These are phyloP conservation scores for Glebionis coronaria DNA, from an alignment of 129 eudicot genomes.

Conservation along the genomic window DNA sequence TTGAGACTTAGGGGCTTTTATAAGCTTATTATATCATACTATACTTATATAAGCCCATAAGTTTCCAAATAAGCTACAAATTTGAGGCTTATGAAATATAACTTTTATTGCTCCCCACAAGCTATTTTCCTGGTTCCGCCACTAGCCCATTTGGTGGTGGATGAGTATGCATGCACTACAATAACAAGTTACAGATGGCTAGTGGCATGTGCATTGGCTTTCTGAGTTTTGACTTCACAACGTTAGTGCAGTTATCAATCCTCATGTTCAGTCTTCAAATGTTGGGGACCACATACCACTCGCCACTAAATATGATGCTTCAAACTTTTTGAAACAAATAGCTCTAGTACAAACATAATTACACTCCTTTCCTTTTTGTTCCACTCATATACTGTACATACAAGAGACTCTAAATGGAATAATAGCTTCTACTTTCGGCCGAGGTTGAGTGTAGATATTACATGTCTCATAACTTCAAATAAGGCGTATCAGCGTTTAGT, in stretches of 20 bases:
- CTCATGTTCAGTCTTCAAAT: conserved; percentile 20
- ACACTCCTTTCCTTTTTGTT: conserved; percentile 10
- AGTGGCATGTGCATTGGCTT: no score
- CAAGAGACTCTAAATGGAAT: conserved; percentile 2
- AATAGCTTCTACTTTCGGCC: background rate
- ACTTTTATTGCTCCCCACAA: no score
- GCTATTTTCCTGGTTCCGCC: no score
- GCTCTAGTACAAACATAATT: conserved; percentile 2
- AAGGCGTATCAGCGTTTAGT: background rate
- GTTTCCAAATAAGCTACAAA: no score
- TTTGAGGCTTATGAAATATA: no score
- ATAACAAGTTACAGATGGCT: no score
- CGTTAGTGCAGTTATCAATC: conserved; percentile 16
- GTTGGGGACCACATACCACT: conserved; percentile 16
- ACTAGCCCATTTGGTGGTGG: no score
- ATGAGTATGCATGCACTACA: no score
- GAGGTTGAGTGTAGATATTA: conserved; percentile 1
- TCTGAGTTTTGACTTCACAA: no score
- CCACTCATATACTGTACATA: conserved; percentile 10
- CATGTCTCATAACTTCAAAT: conserved; percentile 4
- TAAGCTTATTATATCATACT: no score
- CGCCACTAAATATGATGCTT: conserved; percentile 3
- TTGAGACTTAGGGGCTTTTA: no score
- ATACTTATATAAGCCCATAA: no score
- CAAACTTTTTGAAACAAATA: conserved; percentile 4